Conservation (phyloP, 495 filamentous ascomycete genomes). For the Terfezia claveryi region DNA sequence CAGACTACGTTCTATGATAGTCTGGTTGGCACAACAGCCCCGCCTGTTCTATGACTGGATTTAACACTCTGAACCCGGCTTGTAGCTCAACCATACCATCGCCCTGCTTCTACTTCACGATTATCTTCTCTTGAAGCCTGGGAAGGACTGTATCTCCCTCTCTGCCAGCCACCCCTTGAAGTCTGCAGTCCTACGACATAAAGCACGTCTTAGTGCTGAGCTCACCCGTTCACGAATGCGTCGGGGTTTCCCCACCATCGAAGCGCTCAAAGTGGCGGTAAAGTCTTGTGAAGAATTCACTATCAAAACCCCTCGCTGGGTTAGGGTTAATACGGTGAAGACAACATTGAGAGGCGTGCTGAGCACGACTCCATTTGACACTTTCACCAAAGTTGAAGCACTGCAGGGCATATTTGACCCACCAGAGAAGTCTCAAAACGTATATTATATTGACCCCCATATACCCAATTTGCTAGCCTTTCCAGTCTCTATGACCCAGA, state of each 20-base stretch:
- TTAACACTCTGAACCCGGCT: background rate
- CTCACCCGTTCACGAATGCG: slow-evolving; percentile 57
- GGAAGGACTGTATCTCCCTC: slow-evolving; percentile 53
- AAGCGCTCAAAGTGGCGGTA: slow-evolving; percentile 31
- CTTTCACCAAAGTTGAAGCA: background rate
- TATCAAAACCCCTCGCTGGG: slow-evolving; percentile 52
- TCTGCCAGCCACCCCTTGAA: slow-evolving; percentile 55
- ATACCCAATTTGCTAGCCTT: slow-evolving; percentile 69
- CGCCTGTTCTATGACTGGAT: background rate
- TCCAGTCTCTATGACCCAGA: slow-evolving; percentile 31
- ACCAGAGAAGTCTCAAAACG: slow-evolving; percentile 9
- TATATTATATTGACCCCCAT: slow-evolving; percentile 44
- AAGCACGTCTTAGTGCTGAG: slow-evolving; percentile 56
- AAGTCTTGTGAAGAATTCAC: background rate
- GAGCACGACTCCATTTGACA: slow-evolving; percentile 3
- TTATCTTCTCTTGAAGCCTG: slow-evolving; percentile 37
- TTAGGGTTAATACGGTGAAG: slow-evolving; percentile 63
- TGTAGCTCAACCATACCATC: slow-evolving; percentile 57
- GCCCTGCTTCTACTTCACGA: slow-evolving; percentile 73
- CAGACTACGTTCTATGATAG: no score
- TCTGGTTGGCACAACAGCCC: no score
- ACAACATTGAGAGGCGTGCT: slow-evolving; percentile 42
- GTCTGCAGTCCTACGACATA: slow-evolving; percentile 53
- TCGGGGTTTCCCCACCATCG: slow-evolving; percentile 40
- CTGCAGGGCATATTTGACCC: slow-evolving; percentile 15